phyloP scores from a whole-genome alignment of 83 land plant genomes.

The Picea abies region DNA sequence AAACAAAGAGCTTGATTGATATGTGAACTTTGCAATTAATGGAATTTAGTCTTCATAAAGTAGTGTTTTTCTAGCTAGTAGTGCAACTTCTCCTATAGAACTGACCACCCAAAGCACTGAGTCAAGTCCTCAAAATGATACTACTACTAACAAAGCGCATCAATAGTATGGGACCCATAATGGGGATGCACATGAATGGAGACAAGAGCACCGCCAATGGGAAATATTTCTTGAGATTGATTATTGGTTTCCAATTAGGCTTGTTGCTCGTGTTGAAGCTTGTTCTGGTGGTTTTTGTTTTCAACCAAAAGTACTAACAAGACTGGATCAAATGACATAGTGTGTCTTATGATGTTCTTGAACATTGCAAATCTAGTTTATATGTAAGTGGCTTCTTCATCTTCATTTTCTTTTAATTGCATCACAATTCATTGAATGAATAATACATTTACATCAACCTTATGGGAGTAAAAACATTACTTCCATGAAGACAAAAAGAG shows the following conservation, averaged over 20 bases:
- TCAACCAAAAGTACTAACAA: constrained; percentile 44
- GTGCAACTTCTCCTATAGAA: background rate
- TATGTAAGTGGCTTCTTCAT: constrained; percentile 52
- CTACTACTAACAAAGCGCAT: constrained; percentile 18
- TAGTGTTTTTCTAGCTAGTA: background rate
- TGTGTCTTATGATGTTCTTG: constrained; percentile 62
- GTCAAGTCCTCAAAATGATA: background rate
- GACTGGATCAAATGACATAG: constrained; percentile 85
- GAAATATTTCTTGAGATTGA: constrained; percentile 66
- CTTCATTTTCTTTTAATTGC: background rate
- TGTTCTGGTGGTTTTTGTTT: constrained; percentile 77
- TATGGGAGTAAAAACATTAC: background rate
- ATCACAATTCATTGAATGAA: background rate
- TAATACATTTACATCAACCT: background rate
- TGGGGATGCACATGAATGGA: constrained; percentile 36
- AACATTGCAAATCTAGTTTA: constrained; percentile 70
- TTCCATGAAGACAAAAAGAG: background rate
- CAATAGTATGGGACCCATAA: background rate
- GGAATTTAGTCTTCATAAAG: background rate
- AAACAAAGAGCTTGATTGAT: background rate
- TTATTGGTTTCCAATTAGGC: constrained; percentile 87
- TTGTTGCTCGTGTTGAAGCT: constrained; percentile 84
- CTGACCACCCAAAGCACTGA: background rate
- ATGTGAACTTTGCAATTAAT: background rate
- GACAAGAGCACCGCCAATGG: constrained; percentile 45